Base-by-base conservation (phyloP, 2,329 filamentous ascomycete genomes). In the Penicillium sp. region DNA sequence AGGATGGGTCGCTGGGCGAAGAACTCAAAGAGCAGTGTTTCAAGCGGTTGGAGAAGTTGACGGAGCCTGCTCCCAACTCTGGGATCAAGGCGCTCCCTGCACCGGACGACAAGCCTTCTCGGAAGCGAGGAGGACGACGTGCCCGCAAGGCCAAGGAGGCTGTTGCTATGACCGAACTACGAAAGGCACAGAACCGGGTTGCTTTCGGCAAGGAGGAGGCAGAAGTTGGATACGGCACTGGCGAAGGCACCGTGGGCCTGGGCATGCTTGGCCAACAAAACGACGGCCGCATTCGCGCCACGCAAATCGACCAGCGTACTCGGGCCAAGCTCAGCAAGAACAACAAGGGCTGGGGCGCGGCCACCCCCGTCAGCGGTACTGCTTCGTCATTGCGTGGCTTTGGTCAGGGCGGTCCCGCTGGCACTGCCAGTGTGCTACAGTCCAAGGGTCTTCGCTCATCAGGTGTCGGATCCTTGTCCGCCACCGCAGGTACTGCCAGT, bases 111-210 rank as follows among this genome's bases (percentile, higher is more conserved):
- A 99, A 98, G 75, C 95, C 92, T 1, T 88, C 91, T 0, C 85
- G 93, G 36, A 99, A 99, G 76, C 90, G 95, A 64, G 95, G 95
- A 75, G 95, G 95, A 53, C 84, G 94, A 56, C 84, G 92, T 65
- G 95, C 93, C 13, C 83, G 95, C 58, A 96, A 96, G 76, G 94
- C 94, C 60, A 99, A 99, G 83, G 95, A 96, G 76, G 93, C 94
- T 4, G 91, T 91, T 6, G 94, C 95, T 60, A 96, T 97, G 92
- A 99, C 95, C 0, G 95, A 99, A 56, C 81, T 99, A 33, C 88
- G 93, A 65, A 97, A 98, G 76, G 92, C 92, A 4, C 95, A 98
- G 77, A 99, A 99, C 78, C 87, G 95, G 55, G 89, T 99, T 85
- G 92, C 89, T 0, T 99, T 99, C 71, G 93, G 93, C 59, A 95